These are phyloP conservation scores for Candida takata DNA, from an alignment of 805 yeast genomes.

Conservation along the genomic window DNA sequence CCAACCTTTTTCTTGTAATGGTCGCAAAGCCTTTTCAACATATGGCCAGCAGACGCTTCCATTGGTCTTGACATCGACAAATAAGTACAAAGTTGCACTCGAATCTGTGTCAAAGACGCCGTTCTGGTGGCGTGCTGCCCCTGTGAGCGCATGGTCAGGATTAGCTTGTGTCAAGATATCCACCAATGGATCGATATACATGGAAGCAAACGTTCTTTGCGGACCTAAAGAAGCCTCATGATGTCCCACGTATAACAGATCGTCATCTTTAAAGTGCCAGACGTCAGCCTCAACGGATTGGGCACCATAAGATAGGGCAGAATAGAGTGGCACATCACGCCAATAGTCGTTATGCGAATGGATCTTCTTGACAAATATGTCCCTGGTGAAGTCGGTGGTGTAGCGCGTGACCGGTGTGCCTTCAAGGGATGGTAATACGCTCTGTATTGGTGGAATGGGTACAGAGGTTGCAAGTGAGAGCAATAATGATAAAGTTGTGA, in stretches of 20 bases:
- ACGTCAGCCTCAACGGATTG: conserved; percentile 63
- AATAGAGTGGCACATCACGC: conserved; percentile 51
- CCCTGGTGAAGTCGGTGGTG: conserved; percentile 17
- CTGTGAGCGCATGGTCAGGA: conserved; percentile 17
- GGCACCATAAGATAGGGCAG: conserved; percentile 48
- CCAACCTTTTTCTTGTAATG: conserved; percentile 44
- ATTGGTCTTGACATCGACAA: conserved; percentile 61
- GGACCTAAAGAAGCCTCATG: conserved; percentile 40
- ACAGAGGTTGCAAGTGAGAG: conserved; percentile 5
- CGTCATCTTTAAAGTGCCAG: conserved; percentile 35
- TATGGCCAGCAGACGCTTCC: conserved; percentile 39
- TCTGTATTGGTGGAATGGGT: conserved; percentile 12
- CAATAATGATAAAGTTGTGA: background rate
- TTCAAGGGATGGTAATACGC: conserved; percentile 12
- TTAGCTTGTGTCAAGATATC: conserved; percentile 45
- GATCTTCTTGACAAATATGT: conserved; percentile 30
- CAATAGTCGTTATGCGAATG: conserved; percentile 76
- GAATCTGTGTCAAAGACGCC: conserved; percentile 42
- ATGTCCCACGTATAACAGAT: conserved; percentile 58
- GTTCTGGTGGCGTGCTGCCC: conserved; percentile 17
- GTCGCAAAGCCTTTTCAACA: conserved; percentile 41
- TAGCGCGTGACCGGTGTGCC: conserved; percentile 14
- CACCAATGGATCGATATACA: conserved; percentile 51
- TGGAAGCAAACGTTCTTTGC: conserved; percentile 39
- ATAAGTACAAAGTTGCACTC: conserved; percentile 48